Percentiles rank a stretch among this genome's conserved stretches.
Conservation (phyloP, 805 yeast genomes). For the Saturnispora dispora region DNA sequence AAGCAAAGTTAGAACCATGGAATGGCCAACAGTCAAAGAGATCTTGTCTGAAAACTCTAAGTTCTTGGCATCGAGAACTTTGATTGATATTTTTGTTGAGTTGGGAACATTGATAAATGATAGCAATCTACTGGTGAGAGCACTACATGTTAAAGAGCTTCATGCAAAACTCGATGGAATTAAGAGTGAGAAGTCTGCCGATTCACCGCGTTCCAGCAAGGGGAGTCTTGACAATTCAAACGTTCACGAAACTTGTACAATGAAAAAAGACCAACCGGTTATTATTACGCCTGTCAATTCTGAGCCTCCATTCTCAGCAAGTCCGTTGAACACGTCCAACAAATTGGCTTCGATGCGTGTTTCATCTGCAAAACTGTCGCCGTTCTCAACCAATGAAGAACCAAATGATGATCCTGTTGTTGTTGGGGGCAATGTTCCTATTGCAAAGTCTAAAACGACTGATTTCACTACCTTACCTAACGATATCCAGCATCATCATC, state of each 20-base stretch:
- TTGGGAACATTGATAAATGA: constrained; percentile 55
- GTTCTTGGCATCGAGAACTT: constrained; percentile 39
- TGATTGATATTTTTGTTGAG: constrained; percentile 54
- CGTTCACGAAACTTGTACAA: neutral
- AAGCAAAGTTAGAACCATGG: constrained; percentile 8
- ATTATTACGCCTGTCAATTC: neutral
- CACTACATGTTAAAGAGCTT: constrained; percentile 47
- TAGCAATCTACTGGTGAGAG: constrained; percentile 50
- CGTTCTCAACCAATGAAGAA: neutral
- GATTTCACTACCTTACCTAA: neutral
- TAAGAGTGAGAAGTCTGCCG: neutral
- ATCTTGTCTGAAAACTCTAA: constrained; percentile 39
- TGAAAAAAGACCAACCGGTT: neutral
- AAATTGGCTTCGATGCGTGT: neutral
- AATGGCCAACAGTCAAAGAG: constrained; percentile 47
- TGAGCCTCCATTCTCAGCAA: neutral
- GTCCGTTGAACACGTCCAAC: neutral
- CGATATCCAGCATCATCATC: neutral
- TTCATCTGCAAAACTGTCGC: neutral
- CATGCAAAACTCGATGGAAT: neutral
- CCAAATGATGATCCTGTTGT: neutral
- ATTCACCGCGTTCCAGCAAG: neutral
- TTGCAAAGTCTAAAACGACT: neutral
- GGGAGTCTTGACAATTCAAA: no score
- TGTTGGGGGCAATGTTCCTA: neutral